Percentiles rank a stretch among this genome's conserved stretches.
These are phyloP conservation scores for Neurospora africana DNA, from an alignment of 495 filamentous ascomycete genomes.

Conservation along the genomic window DNA sequence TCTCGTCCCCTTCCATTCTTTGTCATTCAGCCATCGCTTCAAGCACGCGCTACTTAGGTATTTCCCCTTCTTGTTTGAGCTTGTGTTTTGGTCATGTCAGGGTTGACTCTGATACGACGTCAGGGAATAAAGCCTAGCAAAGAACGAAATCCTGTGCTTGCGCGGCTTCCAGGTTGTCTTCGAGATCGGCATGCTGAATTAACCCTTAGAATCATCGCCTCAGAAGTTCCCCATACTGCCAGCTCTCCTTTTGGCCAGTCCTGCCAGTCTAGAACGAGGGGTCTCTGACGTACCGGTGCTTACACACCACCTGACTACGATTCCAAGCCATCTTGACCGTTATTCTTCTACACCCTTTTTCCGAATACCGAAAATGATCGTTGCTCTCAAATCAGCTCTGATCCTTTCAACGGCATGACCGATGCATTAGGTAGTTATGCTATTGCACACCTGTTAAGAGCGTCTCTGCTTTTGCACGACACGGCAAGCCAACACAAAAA, in stretches of 20 bases:
- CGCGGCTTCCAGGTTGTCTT: background rate
- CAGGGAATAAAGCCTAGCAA: background rate
- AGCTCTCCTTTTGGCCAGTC: background rate
- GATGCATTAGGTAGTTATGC: background rate
- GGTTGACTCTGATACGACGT: background rate
- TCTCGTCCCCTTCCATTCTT: background rate
- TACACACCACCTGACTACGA: background rate
- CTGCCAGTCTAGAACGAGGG: background rate
- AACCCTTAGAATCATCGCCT: background rate
- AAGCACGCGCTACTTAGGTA: background rate
- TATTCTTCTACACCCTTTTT: background rate
- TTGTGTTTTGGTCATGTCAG: background rate
- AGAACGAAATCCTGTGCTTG: background rate
- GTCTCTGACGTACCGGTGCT: background rate
- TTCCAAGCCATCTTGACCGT: background rate
- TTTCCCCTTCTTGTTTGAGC: background rate
- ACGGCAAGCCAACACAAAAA: slow-evolving; percentile 1
- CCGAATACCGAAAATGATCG: background rate
- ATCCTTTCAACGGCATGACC: background rate
- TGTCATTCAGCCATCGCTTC: background rate
- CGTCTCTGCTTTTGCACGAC: background rate
- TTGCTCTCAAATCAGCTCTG: background rate
- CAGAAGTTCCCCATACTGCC: background rate
- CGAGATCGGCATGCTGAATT: background rate
- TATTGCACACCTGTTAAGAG: background rate